Conservation (phyloP, 176 grass and related monocot genomes). For the Cocos nucifera region DNA sequence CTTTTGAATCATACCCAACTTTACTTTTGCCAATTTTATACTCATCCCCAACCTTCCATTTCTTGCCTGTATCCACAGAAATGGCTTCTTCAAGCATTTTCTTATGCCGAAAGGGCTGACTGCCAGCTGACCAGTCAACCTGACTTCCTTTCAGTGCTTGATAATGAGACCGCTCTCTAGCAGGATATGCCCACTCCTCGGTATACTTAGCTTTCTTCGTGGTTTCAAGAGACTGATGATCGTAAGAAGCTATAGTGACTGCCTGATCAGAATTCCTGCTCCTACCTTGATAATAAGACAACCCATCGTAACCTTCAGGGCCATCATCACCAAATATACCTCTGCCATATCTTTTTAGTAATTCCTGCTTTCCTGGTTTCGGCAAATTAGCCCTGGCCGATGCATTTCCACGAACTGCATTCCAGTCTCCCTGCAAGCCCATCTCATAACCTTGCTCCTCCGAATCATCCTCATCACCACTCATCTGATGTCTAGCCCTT, state of each 20-base stretch:
- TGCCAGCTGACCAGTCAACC: conserved; percentile 28
- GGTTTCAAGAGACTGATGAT: conserved; percentile 32
- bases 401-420: neutral
- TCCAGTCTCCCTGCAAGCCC: conserved; percentile 15
- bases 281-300: conserved; percentile 40
- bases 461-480: conserved; percentile 1
- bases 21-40: conserved; percentile 34
- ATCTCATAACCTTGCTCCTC: conserved; percentile 30
- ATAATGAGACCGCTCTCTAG: conserved; percentile 13
- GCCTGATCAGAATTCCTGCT: conserved; percentile 30
- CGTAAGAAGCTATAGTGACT: conserved; percentile 62
- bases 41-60: conserved; percentile 25
- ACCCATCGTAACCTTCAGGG: conserved; percentile 21
- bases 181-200: conserved; percentile 37
- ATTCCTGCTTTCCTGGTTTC: conserved; percentile 56
- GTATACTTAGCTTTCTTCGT: conserved; percentile 44
- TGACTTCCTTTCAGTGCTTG: conserved; percentile 29
- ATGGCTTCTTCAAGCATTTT: conserved; percentile 10
- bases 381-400: conserved; percentile 14
- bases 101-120: too few relatives aligned
- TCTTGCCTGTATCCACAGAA: conserved; percentile 1
- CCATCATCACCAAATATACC: conserved; percentile 31
- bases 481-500: conserved; percentile 30
- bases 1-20: conserved; percentile 29
- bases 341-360: conserved; percentile 28